Evolutionary conservation across 768 basidiomycete genomes (phyloP).

Genomic region (Rhodotorula paludigena): DNA sequence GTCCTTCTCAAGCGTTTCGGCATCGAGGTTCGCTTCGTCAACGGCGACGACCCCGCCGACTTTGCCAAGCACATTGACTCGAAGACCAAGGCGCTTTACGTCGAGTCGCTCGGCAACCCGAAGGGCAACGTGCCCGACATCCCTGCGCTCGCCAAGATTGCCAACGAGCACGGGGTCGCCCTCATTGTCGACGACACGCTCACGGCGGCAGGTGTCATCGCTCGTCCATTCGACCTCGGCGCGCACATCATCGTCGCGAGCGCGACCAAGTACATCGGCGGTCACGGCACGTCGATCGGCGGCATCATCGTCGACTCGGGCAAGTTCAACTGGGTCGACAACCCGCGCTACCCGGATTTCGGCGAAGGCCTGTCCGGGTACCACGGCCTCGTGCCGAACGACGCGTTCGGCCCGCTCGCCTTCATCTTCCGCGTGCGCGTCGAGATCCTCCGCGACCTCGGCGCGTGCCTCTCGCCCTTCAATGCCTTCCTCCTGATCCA

Average conservation of each 20-base stretch:
- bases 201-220: background rate
- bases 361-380: conserved; percentile 79
- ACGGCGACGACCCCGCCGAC: conserved; percentile 55
- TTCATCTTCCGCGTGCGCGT: conserved; percentile 65
- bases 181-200: conserved; percentile 71
- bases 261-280: conserved; percentile 57
- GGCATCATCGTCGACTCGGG: conserved; percentile 71
- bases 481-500: conserved; percentile 44
- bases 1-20: conserved; percentile 6
- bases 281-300: conserved; percentile 64
- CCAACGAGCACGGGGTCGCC: conserved; percentile 65
- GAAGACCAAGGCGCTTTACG: conserved; percentile 57
- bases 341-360: conserved; percentile 61
- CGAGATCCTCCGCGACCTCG: conserved; percentile 44
- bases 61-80: conserved; percentile 68
- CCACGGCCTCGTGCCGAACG: conserved; percentile 63
- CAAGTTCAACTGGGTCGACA: conserved; percentile 61
- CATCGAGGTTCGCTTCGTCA: conserved; percentile 61
- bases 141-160: conserved; percentile 64
- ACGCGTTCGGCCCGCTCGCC: conserved; percentile 62
- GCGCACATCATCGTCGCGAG: conserved; percentile 76
- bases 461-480: conserved; percentile 8
- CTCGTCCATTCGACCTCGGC: conserved; percentile 71
- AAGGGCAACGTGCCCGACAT: conserved; percentile 62
- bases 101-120: conserved; percentile 76